Evolutionary conservation across 2,329 filamentous ascomycete genomes (phyloP).

Genomic region (Ophiostoma ips): DNA sequence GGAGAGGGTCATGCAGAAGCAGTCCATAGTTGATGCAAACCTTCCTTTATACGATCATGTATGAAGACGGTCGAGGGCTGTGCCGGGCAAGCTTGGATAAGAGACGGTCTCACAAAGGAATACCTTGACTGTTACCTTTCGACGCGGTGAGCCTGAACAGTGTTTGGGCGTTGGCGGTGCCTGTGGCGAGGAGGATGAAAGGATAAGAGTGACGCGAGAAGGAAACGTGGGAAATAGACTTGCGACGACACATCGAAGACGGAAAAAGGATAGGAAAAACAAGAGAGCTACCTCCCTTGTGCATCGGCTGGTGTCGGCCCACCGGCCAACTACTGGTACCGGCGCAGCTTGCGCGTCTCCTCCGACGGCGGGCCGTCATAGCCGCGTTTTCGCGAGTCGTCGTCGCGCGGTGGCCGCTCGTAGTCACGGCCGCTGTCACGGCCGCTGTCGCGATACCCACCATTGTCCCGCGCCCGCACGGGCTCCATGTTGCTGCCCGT

Average conservation of each 20-base stretch:
- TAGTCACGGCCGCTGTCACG: constrained; percentile 26
- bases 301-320: too few species aligned
- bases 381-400: constrained; percentile 50
- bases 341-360: constrained; percentile 54
- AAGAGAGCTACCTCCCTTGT: too few species aligned
- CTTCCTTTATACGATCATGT: too few species aligned
- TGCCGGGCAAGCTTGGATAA: background rate
- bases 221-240: too few species aligned
- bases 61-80: too few species aligned
- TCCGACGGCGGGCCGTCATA: constrained; percentile 73
- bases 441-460: background rate
- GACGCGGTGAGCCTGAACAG: too few species aligned
- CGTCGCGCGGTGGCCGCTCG: constrained; percentile 39
- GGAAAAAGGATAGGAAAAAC: background rate
- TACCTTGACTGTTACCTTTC: background rate
- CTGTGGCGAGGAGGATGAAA: too few species aligned
- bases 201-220: too few species aligned
- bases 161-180: too few species aligned
- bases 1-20: background rate
- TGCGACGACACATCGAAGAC: too few species aligned
- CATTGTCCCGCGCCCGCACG: constrained; percentile 14
- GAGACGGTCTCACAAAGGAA: background rate
- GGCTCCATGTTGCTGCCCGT: constrained; percentile 18
- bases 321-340: constrained; percentile 35
- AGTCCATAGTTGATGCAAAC: background rate